These are phyloP conservation scores for Saccharomycopsis synnaedendra DNA, from an alignment of 805 yeast genomes.

Conservation along the genomic window DNA sequence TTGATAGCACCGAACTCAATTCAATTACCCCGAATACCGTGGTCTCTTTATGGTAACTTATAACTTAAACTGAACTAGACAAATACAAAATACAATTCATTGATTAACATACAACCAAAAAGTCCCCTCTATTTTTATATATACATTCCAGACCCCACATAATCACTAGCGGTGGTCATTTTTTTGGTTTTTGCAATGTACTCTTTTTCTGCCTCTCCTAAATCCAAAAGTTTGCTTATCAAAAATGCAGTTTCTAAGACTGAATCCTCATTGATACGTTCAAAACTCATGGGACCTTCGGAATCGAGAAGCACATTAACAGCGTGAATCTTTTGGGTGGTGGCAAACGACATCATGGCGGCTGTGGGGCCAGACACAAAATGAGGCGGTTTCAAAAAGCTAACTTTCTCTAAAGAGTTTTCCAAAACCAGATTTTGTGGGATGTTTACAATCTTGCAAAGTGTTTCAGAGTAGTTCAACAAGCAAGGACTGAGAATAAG, in stretches of 20 bases:
- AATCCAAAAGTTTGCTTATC: background rate
- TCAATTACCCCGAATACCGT: no score
- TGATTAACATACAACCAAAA: no score
- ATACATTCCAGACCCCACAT: conserved; percentile 9
- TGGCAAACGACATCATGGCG: conserved; percentile 24
- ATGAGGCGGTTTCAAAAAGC: conserved; percentile 44
- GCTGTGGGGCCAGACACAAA: conserved; percentile 48
- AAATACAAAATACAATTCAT: no score
- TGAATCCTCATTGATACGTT: conserved; percentile 28
- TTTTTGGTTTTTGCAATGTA: background rate
- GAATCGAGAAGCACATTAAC: conserved; percentile 32
- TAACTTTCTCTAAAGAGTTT: conserved; percentile 18
- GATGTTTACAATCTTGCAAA: conserved; percentile 10
- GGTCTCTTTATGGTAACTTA: no score
- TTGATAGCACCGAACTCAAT: no score
- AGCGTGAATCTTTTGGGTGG: background rate
- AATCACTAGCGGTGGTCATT: conserved; percentile 1
- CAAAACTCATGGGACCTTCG: conserved; percentile 54
- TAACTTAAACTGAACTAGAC: no score
- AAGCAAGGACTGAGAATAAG: conserved; percentile 25
- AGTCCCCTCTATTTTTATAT: background rate
- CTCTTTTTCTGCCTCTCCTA: background rate
- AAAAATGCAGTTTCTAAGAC: background rate
- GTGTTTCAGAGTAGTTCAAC: conserved; percentile 21
- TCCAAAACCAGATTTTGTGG: conserved; percentile 18